A percentile compares a stretch with the other conserved stretches of the same genome.
These are phyloP conservation scores for Backusella morwellensis DNA, from an alignment of 192 early-diverging fungal species.

Conservation along the genomic window DNA sequence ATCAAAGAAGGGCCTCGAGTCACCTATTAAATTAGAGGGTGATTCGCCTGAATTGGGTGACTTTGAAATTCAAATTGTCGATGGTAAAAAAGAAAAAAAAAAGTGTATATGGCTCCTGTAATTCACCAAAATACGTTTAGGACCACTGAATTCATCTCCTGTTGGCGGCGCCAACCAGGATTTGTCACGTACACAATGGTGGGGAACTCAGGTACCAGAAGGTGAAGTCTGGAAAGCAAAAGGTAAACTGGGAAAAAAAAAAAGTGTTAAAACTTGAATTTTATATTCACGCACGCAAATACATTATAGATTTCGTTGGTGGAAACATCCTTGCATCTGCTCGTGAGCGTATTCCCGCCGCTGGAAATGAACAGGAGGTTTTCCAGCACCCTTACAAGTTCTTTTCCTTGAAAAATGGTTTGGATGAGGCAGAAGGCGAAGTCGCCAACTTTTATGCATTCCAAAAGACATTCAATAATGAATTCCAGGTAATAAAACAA, in stretches of 20 bases:
- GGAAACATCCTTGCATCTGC: slow-evolving; percentile 33
- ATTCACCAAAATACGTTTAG: not conserved
- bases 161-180: slow-evolving; percentile 13
- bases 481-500: slow-evolving; percentile 55
- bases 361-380: slow-evolving; percentile 10
- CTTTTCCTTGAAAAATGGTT: slow-evolving; percentile 31
- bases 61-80: slow-evolving; percentile 61
- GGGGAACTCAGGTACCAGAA: slow-evolving; percentile 31
- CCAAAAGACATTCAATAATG: slow-evolving; percentile 59
- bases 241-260: slow-evolving; percentile 30
- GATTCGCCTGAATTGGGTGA: slow-evolving; percentile 67
- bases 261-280: not conserved
- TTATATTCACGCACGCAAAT: too few species aligned
- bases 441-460: slow-evolving; percentile 55
- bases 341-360: slow-evolving; percentile 7
- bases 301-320: slow-evolving; percentile 27
- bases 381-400: slow-evolving; percentile 14
- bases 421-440: slow-evolving; percentile 26
- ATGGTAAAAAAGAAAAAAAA: slow-evolving; percentile 42
- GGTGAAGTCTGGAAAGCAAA: slow-evolving; percentile 62
- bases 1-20: slow-evolving; percentile 29
- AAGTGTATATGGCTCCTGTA: not conserved
- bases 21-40: slow-evolving; percentile 48
- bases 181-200: slow-evolving; percentile 38
- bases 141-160: slow-evolving; percentile 21